phyloP scores from a whole-genome alignment of 331 rosid species.

The Stylosanthes scabra region DNA sequence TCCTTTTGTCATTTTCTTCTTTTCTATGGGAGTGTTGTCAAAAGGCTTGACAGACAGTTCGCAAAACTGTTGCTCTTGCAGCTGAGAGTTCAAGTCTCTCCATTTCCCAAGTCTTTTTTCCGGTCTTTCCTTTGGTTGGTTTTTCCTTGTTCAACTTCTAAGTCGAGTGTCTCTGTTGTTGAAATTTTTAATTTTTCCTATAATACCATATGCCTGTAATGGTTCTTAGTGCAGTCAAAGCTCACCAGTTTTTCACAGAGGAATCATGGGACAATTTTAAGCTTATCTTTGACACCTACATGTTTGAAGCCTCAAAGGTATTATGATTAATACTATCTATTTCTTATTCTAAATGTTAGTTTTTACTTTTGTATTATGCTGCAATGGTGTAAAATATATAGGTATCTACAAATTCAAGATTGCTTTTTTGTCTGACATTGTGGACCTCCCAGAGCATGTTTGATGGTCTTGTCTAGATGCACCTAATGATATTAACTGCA shows the following conservation, averaged over 20 bases:
- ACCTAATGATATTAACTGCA: conserved; percentile 8
- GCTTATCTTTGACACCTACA: conserved; percentile 82
- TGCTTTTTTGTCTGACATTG: background rate
- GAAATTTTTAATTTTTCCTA: conserved; percentile 36
- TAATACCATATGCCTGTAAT: conserved; percentile 52
- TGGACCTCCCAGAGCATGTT: background rate
- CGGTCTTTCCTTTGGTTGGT: too few relatives aligned
- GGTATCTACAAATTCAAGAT: background rate
- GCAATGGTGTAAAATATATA: conserved; percentile 4
- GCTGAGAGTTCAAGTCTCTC: conserved; percentile 99
- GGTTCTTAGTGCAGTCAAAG: conserved; percentile 90
- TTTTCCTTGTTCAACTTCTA: conserved; percentile 11
- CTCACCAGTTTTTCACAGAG: conserved; percentile 96
- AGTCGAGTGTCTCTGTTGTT: conserved; percentile 22
- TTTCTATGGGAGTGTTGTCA: conserved; percentile 95
- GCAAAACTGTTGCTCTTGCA: conserved; percentile 87
- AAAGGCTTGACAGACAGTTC: conserved; percentile 99
- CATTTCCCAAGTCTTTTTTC: conserved; percentile 80
- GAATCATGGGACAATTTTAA: conserved; percentile 94
- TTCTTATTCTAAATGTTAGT: background rate
- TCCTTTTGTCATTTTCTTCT: conserved; percentile 62
- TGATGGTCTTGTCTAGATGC: conserved; percentile 19
- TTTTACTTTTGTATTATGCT: conserved; percentile 11
- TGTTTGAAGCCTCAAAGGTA: conserved; percentile 98
- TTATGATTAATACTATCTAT: conserved; percentile 17